A percentile compares a stretch with the other conserved stretches of the same genome.
Evolutionary conservation across 2,329 filamentous ascomycete species (phyloP).

Genomic region (Fusarium siculi): DNA sequence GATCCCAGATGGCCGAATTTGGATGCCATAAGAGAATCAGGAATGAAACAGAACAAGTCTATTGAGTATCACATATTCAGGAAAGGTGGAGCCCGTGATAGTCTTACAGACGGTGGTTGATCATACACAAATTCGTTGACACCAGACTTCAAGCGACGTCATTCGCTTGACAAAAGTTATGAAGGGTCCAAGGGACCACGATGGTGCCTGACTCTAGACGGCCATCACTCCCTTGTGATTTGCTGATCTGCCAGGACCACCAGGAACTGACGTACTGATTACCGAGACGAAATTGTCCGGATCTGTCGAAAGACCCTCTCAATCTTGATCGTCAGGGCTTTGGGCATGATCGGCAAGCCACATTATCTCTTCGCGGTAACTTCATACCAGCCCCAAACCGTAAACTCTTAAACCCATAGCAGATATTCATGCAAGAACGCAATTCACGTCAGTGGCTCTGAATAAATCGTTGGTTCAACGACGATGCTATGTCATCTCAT

Average conservation of each 20-base stretch:
- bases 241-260: not conserved
- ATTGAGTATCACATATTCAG: not conserved
- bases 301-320: not conserved
- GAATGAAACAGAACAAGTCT: not conserved
- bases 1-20: not conserved
- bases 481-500: not conserved
- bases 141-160: not conserved
- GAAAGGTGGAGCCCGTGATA: accelerated
- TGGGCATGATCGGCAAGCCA: constrained; percentile 5
- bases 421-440: not conserved
- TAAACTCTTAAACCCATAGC: not conserved
- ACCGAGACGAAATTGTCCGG: not conserved
- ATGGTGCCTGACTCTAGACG: not conserved
- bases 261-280: not conserved
- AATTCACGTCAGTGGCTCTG: not conserved
- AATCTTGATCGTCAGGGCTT: accelerated
- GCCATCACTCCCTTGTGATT: too few relatives aligned
- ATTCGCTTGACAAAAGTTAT: too few relatives aligned
- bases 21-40: accelerated
- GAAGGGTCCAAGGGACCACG: not conserved
- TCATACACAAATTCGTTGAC: accelerated
- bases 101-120: too few relatives aligned
- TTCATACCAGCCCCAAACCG: constrained; percentile 13
- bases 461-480: accelerated
- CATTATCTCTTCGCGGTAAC: not conserved